Evolutionary conservation across 257 asterid genomes (phyloP).

Genomic region (Plantago ovata): DNA sequence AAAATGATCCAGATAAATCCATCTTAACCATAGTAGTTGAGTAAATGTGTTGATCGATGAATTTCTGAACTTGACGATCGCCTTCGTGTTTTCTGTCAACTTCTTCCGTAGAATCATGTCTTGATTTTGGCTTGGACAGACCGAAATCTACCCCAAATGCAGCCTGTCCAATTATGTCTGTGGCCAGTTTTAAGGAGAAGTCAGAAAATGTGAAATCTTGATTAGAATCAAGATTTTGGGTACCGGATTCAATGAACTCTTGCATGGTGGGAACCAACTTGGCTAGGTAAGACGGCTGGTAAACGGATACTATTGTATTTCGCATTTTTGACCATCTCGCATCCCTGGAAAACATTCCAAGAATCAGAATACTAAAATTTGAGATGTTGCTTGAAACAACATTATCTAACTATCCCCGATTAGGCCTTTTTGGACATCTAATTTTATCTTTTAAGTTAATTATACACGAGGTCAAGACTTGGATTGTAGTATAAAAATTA

Average conservation of each 20-base stretch:
- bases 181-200: conserved; percentile 78
- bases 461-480: neutral
- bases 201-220: conserved; percentile 66
- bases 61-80: conserved; percentile 49
- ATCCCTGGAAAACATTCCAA: conserved; percentile 45
- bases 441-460: too few species aligned
- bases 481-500: neutral
- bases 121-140: conserved; percentile 55
- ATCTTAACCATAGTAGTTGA: conserved; percentile 90
- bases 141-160: conserved; percentile 92
- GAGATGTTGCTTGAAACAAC: too few species aligned
- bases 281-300: conserved; percentile 93
- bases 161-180: conserved; percentile 86
- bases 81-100: conserved; percentile 20
- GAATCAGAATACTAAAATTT: neutral
- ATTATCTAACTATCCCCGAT: too few species aligned
- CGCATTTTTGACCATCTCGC: conserved; percentile 91
- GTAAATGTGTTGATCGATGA: conserved; percentile 83
- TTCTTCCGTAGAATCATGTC: conserved; percentile 14
- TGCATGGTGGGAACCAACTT: conserved; percentile 86
- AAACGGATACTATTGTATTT: conserved; percentile 72
- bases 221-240: conserved; percentile 48
- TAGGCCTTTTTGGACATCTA: too few species aligned
- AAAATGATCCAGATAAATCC: conserved; percentile 90
- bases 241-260: conserved; percentile 54